These are phyloP conservation scores for Mucor irregularis DNA, from an alignment of 371 early-diverging fungal genomes.

Conservation along the genomic window DNA sequence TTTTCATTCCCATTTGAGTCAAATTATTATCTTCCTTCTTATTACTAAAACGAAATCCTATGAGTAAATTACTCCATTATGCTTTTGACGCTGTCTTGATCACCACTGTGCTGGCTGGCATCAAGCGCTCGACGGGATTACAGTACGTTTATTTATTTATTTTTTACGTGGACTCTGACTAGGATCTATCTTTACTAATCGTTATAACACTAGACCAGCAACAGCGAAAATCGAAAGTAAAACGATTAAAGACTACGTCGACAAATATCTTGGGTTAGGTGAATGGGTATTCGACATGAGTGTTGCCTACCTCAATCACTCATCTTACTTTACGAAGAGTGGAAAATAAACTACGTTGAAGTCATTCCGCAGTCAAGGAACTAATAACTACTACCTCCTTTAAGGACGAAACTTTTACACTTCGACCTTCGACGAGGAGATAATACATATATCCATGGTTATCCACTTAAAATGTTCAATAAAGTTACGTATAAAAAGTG, in stretches of 20 bases:
- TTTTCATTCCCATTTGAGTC: no score
- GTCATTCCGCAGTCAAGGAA: no score
- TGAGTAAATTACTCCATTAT: slow-evolving; percentile 65
- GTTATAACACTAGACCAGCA: slow-evolving; percentile 41
- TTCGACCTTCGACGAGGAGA: no score
- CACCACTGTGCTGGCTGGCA: slow-evolving; percentile 75
- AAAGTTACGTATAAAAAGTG: no score
- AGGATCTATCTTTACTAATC: neutral
- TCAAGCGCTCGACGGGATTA: slow-evolving; percentile 69
- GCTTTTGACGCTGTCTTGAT: slow-evolving; percentile 72
- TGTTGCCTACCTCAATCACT: slow-evolving; percentile 52
- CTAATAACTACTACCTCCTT: no score
- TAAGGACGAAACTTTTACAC: no score
- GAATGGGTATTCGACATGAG: slow-evolving; percentile 69
- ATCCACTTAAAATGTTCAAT: no score
- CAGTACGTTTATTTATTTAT: slow-evolving; percentile 36
- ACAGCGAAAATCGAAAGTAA: slow-evolving; percentile 57
- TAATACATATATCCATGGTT: no score
- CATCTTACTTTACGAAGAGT: slow-evolving; percentile 66
- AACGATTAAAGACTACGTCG: slow-evolving; percentile 52
- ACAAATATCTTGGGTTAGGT: slow-evolving; percentile 65
- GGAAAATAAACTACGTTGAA: slow-evolving; percentile 11
- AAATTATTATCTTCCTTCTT: no score
- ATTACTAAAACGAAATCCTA: no score
- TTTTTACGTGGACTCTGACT: no score